Conservation (phyloP, 345 rosid species). For the Linum lewisii region DNA sequence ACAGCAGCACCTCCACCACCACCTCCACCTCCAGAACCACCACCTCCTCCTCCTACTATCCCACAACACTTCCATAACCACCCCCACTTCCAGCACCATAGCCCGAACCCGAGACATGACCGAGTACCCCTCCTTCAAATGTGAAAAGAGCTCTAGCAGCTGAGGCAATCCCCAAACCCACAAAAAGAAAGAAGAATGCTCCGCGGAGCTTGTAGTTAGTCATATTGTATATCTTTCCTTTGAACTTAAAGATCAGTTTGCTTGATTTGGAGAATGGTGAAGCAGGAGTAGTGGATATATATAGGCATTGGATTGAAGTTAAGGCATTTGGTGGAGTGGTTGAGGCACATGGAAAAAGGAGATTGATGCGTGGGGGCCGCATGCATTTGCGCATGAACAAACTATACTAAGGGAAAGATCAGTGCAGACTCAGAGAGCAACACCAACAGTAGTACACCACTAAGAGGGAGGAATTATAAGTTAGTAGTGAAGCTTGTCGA, state of each 20-base stretch:
- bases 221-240: neutral
- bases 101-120: neutral
- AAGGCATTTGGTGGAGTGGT: neutral
- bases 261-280: neutral
- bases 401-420: neutral
- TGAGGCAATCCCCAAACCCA: neutral
- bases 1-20: neutral
- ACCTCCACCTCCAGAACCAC: neutral
- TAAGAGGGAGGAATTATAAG: too few relatives aligned
- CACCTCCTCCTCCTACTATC: neutral
- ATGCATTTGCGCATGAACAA: neutral
- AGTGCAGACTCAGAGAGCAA: neutral
- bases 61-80: neutral
- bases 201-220: neutral
- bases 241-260: neutral
- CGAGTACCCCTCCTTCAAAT: neutral
- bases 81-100: neutral
- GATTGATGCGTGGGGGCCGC: neutral
- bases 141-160: neutral
- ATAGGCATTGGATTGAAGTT: neutral
- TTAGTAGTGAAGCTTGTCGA: neutral
- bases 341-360: neutral
- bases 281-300: neutral
- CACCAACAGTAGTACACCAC: neutral
- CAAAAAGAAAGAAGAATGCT: neutral